A percentile compares a stretch with the other conserved stretches of the same genome.
These are phyloP conservation scores for Pleurotus tuoliensis DNA, from an alignment of 768 basidiomycete genomes.

Conservation along the genomic window DNA sequence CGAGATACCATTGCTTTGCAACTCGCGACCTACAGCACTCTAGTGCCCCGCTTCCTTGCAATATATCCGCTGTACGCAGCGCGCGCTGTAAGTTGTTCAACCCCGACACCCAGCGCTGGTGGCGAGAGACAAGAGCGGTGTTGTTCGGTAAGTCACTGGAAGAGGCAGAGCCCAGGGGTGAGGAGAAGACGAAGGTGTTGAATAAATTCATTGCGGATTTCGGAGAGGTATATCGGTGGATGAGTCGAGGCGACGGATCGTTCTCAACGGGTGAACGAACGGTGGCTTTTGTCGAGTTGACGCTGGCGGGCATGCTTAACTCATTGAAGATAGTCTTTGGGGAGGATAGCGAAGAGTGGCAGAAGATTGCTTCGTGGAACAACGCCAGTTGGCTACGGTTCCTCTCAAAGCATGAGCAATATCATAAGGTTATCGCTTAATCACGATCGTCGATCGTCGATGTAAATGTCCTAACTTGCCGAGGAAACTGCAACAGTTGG, in stretches of 20 bases:
- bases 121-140: neutral
- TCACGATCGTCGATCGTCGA: no score
- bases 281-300: neutral
- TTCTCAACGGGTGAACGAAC: neutral
- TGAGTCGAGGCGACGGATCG: neutral
- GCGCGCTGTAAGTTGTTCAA: neutral
- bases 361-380: neutral
- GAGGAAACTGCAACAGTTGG: no score
- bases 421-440: neutral
- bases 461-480: no score
- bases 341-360: conserved; percentile 4
- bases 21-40: neutral
- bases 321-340: neutral
- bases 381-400: neutral
- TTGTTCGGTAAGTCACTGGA: neutral
- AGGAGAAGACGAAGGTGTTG: neutral
- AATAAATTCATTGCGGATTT: neutral
- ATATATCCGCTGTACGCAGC: neutral
- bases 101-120: neutral
- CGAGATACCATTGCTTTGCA: neutral
- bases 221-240: neutral
- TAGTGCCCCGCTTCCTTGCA: neutral
- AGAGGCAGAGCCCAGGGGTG: neutral
- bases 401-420: neutral
- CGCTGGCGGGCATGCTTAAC: neutral